Conservation (phyloP, 129 eudicot species). For the Pulicaria dysenterica region DNA sequence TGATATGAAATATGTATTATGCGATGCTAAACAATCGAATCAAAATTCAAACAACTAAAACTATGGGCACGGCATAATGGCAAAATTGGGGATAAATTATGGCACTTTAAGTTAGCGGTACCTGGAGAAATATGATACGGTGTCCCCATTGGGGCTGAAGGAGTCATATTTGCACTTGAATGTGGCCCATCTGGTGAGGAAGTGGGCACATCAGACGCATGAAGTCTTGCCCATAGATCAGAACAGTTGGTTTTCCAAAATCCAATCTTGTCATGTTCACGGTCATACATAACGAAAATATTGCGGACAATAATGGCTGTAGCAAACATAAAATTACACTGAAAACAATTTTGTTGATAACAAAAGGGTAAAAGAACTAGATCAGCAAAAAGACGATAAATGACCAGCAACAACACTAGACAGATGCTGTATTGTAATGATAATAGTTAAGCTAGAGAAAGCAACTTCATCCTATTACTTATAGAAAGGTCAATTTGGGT, state of each 20-base stretch:
- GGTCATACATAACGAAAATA: constrained; percentile 92
- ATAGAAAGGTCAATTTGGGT: background rate
- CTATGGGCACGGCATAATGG: background rate
- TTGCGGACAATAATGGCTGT: constrained; percentile 89
- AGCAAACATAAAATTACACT: constrained; percentile 16
- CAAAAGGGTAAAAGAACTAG: background rate
- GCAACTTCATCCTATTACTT: background rate
- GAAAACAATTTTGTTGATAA: background rate
- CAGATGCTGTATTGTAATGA: too few species aligned
- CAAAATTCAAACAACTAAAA: constrained; percentile 7
- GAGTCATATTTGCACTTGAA: constrained; percentile 42
- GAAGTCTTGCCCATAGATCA: constrained; percentile 86
- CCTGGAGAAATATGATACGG: constrained; percentile 56
- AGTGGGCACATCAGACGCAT: constrained; percentile 45
- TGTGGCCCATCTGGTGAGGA: constrained; percentile 37
- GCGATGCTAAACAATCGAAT: background rate
- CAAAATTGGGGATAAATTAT: constrained; percentile 10
- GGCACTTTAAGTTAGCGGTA: constrained; percentile 25
- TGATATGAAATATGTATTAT: constrained; percentile 3
- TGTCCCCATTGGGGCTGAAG: constrained; percentile 53
- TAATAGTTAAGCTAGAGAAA: too few species aligned
- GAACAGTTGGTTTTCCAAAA: constrained; percentile 99
- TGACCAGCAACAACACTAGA: too few species aligned
- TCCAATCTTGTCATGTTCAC: constrained; percentile 87
- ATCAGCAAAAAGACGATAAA: background rate